These are phyloP conservation scores for Zygosaccharomyces lentus DNA, from an alignment of 805 yeast genomes.

Conservation along the genomic window DNA sequence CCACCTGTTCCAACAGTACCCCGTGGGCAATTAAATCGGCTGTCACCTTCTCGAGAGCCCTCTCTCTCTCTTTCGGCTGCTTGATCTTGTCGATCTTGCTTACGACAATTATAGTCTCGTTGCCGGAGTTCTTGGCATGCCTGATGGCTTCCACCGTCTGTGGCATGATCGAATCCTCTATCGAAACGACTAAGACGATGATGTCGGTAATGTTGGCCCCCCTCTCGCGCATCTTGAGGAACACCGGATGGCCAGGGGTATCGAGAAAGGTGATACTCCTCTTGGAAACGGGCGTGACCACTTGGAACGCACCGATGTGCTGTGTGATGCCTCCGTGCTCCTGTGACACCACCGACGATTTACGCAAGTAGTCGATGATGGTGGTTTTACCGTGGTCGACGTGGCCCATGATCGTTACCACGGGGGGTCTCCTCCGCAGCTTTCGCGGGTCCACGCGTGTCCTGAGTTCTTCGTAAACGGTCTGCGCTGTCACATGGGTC, in stretches of 20 bases:
- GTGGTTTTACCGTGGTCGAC: slow-evolving; percentile 99
- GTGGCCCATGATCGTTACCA: slow-evolving; percentile 98
- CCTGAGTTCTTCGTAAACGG: slow-evolving; percentile 58
- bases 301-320: slow-evolving; percentile 95
- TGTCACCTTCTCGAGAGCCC: slow-evolving; percentile 69
- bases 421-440: slow-evolving; percentile 75
- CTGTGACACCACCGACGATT: slow-evolving; percentile 73
- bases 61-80: slow-evolving; percentile 39
- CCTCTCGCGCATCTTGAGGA: slow-evolving; percentile 90
- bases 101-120: slow-evolving; percentile 73
- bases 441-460: slow-evolving; percentile 45
- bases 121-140: slow-evolving; percentile 63
- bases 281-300: slow-evolving; percentile 68
- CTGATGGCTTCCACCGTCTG: slow-evolving; percentile 94
- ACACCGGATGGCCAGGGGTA: slow-evolving; percentile 98
- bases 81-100: slow-evolving; percentile 81
- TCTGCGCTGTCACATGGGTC: slow-evolving; percentile 46
- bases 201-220: slow-evolving; percentile 95
- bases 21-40: slow-evolving; percentile 73
- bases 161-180: slow-evolving; percentile 97
- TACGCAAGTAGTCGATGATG: slow-evolving; percentile 78
- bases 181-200: slow-evolving; percentile 88
- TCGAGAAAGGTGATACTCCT: slow-evolving; percentile 84
- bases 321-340: slow-evolving; percentile 98
- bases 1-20: slow-evolving; percentile 84